A percentile compares a stretch with the other conserved stretches of the same genome.
Conservation (phyloP, 768 basidiomycete species). For the Leucosporidium creatinivorum region DNA sequence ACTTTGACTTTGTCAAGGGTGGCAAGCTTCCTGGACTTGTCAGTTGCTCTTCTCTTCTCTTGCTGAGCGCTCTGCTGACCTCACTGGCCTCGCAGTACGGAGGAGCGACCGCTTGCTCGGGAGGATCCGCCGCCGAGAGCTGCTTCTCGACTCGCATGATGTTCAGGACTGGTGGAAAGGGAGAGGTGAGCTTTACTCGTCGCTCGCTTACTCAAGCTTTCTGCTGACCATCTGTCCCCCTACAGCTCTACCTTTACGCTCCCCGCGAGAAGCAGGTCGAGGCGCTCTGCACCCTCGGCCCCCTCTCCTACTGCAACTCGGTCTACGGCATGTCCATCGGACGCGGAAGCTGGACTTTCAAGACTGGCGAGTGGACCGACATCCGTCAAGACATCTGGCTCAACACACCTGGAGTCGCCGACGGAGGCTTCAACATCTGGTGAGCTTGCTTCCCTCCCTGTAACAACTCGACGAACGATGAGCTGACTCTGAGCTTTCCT, state of each 20-base stretch:
- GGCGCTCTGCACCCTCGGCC: constrained; percentile 30
- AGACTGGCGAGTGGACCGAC: constrained; percentile 60
- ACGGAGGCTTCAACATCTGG: constrained; percentile 48
- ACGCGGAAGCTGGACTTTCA: constrained; percentile 60
- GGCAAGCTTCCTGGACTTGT: constrained; percentile 37
- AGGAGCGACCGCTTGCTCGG: constrained; percentile 35
- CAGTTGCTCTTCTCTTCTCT: no score
- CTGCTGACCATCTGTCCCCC: background rate
- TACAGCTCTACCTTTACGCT: constrained; percentile 37
- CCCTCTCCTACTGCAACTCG: constrained; percentile 35
- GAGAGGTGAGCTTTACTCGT: constrained; percentile 25
- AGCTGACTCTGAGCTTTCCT: background rate
- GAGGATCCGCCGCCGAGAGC: constrained; percentile 30
- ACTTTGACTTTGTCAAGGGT: constrained; percentile 38
- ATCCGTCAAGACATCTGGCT: constrained; percentile 63
- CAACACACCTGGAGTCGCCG: constrained; percentile 61
- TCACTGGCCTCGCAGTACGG: constrained; percentile 10
- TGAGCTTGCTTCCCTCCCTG: background rate
- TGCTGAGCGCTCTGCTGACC: background rate
- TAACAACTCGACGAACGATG: no score
- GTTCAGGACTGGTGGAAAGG: constrained; percentile 34
- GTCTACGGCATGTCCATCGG: constrained; percentile 50
- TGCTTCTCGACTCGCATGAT: constrained; percentile 38
- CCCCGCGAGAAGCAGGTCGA: constrained; percentile 34
- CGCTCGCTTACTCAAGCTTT: background rate